Conservation (phyloP, 2,329 filamentous ascomycete genomes). For the Cytospora piceae region DNA sequence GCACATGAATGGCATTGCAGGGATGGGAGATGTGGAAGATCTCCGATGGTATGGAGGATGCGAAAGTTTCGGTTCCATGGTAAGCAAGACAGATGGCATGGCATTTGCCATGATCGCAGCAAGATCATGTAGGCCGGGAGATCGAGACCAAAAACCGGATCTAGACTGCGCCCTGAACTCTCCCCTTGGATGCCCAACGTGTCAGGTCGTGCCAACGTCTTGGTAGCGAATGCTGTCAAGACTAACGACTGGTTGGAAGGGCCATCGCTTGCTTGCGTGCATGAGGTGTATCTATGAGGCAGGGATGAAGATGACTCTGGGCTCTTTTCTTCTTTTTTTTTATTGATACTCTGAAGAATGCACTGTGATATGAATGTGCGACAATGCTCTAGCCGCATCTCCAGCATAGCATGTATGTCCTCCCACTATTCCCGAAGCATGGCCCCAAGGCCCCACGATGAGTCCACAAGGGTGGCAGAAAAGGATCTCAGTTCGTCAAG, state of each 20-base stretch:
- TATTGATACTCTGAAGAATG: not conserved
- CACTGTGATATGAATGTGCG: not conserved
- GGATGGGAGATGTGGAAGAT: slow-evolving; percentile 5
- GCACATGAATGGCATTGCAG: not conserved
- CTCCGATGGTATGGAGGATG: slow-evolving; percentile 13
- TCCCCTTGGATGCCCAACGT: not conserved
- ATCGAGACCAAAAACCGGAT: slow-evolving; percentile 15
- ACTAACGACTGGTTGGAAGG: not conserved
- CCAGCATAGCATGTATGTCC: not conserved
- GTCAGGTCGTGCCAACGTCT: slow-evolving; percentile 9
- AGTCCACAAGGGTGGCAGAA: not conserved
- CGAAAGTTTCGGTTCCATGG: slow-evolving; percentile 4
- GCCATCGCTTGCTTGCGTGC: not conserved
- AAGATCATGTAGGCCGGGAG: slow-evolving; percentile 23
- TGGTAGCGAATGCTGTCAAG: not conserved
- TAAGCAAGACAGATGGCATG: slow-evolving; percentile 14
- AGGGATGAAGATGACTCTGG: not conserved
- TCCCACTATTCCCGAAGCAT: not conserved
- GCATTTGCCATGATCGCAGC: slow-evolving; percentile 26
- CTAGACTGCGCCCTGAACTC: not conserved
- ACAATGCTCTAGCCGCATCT: not conserved
- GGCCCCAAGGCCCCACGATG: not conserved
- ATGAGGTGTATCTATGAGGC: not conserved
- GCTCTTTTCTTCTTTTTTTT: too few relatives aligned
- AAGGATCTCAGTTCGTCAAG: not conserved